These are phyloP conservation scores for Umbilicus rupestris DNA, from an alignment of 164 flowering plant species.

Conservation along the genomic window DNA sequence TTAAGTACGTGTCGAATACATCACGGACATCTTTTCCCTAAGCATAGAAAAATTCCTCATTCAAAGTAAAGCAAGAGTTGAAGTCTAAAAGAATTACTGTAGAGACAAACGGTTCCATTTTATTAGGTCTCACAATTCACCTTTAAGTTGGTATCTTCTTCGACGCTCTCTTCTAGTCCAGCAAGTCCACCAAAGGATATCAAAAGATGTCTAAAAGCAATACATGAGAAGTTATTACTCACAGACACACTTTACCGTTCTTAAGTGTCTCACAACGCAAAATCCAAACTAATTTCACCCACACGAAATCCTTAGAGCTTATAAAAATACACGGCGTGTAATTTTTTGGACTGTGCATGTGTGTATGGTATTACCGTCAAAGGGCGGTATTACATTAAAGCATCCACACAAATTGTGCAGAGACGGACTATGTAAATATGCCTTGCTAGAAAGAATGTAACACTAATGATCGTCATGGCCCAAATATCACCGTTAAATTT, in stretches of 20 bases:
- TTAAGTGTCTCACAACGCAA: not conserved
- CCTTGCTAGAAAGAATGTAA: not conserved
- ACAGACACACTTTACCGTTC: not conserved
- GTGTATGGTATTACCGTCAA: not conserved
- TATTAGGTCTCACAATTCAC: conserved; percentile 20
- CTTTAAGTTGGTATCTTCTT: conserved; percentile 65
- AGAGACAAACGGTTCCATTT: not conserved
- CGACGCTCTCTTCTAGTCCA: conserved; percentile 87
- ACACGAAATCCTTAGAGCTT: no score
- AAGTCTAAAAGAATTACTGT: not conserved
- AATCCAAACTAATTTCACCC: not conserved
- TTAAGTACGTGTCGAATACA: conserved; percentile 52
- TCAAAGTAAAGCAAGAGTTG: not conserved
- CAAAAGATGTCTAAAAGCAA: conserved; percentile 58
- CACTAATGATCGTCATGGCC: not conserved
- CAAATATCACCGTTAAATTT: not conserved
- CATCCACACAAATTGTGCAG: not conserved
- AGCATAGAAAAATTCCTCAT: not conserved
- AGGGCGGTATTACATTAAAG: not conserved
- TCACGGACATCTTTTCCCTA: conserved; percentile 51
- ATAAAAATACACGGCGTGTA: not conserved
- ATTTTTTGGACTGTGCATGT: not conserved
- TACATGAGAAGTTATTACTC: not conserved
- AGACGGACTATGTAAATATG: not conserved
- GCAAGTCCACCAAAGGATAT: conserved; percentile 98